Base-by-base conservation (phyloP, 2,329 filamentous ascomycete genomes). In the Talaromyces sp. region DNA sequence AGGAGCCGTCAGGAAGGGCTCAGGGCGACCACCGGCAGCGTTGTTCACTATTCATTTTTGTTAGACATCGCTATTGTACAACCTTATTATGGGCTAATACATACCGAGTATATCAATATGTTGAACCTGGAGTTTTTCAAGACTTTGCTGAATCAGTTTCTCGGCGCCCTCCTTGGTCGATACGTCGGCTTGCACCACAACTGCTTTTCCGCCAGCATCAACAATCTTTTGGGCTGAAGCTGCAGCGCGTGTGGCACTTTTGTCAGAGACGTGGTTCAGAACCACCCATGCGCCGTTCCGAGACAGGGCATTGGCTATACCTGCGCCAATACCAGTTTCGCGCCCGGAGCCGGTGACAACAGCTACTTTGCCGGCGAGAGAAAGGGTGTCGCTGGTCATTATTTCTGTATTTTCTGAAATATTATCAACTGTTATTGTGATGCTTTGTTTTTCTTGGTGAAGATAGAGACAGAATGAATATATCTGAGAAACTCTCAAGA, bases 261-360 rank as follows among this genome's bases (percentile, higher is more conserved):
- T 31, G 31, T 69, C 66, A 6, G 70, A 70, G 21, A 70, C 64
- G 61, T 70, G 62, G 59, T 71, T 67, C 43, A 61, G 67, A 53
- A 56, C 69, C 49, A 63, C 70, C 63, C 35, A 68, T 50, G 65
- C 71, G 54, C 64, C 68, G 63, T 64, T 70, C 50, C 64, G 67
- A 58, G 71, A 70, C 17, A 73, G 58, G 19, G 68, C 64, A 24
- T 59, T 59, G 3, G 71, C 73, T 53, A 75, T 74, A 19, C 66
- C 71, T 10, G 72, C 70, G 11, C 73, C 73, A 50, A 75, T 73
- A 13, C 73, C 73, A 31, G 65, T 68, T 46, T 73, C 69, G 14
- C 70, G 69, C 17, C 71, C 72, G n/a, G 73, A 73, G 11, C 73
- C 73, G 1, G 73, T 75, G 19, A 75, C 63, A n/a, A 76, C 65